Evolutionary conservation across 2,329 filamentous ascomycete genomes (phyloP).

Genomic region (Calonectria hawksworthii): DNA sequence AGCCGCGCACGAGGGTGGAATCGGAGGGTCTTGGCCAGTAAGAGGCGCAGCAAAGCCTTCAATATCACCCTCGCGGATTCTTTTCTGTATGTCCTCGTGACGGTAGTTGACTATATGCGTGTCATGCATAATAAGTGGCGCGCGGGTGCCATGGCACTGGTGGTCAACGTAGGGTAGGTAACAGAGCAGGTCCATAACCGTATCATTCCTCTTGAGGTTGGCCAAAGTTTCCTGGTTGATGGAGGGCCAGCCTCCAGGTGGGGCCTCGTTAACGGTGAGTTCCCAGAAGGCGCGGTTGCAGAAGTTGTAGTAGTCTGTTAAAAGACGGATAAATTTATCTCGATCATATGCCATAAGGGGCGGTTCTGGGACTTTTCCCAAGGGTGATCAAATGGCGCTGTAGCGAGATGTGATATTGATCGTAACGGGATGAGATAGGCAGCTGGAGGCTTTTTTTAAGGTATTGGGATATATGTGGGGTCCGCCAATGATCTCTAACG

Average conservation of each 20-base stretch:
- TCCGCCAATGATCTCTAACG: background rate
- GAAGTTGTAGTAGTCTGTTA: slow-evolving; percentile 38
- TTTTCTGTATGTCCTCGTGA: background rate
- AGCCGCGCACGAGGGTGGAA: slow-evolving; percentile 25
- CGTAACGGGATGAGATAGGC: background rate
- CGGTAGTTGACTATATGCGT: background rate
- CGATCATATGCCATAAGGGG: slow-evolving; percentile 5
- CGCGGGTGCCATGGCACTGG: background rate
- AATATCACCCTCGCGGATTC: background rate
- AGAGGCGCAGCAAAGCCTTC: background rate
- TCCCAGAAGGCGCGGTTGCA: slow-evolving; percentile 34
- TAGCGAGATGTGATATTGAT: background rate
- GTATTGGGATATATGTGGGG: background rate
- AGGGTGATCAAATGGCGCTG: background rate
- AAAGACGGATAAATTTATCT: slow-evolving; percentile 33
- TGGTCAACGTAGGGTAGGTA: slow-evolving; percentile 30
- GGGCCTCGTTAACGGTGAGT: slow-evolving; percentile 4
- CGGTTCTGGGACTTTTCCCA: background rate
- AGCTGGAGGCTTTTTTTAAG: background rate
- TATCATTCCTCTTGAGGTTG: slow-evolving; percentile 20
- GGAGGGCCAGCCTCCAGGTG: slow-evolving; percentile 29
- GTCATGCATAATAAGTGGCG: background rate
- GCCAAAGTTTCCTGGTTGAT: slow-evolving; percentile 30
- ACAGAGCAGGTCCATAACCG: slow-evolving; percentile 31
- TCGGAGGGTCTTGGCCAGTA: background rate